phyloP scores from a whole-genome alignment of 2,329 filamentous ascomycete genomes.

The Cordyceps militaris region DNA sequence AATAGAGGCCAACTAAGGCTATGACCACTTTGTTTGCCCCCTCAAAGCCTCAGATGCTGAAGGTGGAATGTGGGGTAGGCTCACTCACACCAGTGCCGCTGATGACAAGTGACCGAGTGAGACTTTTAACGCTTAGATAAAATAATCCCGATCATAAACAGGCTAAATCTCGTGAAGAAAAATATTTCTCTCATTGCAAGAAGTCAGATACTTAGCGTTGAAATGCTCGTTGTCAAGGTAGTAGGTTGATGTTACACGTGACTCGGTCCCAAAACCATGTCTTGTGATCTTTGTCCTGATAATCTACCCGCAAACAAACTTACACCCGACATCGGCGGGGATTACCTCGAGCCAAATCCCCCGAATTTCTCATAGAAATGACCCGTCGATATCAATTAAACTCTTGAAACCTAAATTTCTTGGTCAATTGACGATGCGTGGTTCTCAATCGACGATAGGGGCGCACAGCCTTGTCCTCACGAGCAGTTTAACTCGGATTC shows the following conservation, averaged over 20 bases:
- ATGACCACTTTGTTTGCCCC: neutral
- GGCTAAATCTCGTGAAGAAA: too few species aligned
- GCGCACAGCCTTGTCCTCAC: neutral
- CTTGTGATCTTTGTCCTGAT: neutral
- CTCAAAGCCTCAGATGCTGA: neutral
- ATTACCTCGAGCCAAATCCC: neutral
- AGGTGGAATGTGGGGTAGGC: neutral
- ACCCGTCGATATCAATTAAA: neutral
- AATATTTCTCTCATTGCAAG: too few species aligned
- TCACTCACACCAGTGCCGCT: neutral
- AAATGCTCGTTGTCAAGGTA: neutral
- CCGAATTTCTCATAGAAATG: neutral
- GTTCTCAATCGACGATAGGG: neutral
- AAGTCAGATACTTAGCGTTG: too few species aligned
- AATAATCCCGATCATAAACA: too few species aligned
- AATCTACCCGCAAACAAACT: neutral
- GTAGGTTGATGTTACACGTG: slow-evolving; percentile 2
- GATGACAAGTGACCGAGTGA: too few species aligned
- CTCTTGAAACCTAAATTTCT: neutral
- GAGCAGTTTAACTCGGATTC: neutral
- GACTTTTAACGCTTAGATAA: too few species aligned
- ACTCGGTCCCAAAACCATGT: neutral
- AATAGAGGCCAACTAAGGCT: neutral
- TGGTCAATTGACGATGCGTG: neutral
- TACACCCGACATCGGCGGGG: neutral